Base-by-base conservation (phyloP, 257 asterid species). In the Cynanchum wilfordii region DNA sequence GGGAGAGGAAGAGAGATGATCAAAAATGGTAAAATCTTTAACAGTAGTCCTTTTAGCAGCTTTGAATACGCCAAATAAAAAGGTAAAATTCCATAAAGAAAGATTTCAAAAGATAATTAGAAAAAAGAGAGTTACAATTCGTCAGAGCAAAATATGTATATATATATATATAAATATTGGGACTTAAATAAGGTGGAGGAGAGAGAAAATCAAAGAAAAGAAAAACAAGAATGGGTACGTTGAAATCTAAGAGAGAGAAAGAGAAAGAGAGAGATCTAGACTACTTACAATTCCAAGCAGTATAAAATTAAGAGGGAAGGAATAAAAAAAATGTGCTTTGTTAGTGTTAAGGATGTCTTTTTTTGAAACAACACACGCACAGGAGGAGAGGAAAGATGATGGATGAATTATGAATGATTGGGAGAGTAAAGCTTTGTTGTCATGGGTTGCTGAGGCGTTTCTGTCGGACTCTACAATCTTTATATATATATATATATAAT, bases 231-330 rank as follows among this genome's bases (percentile, higher is more conserved):
- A 52, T 55, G 30, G 30, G 73, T 13, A 24, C 24, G 73, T 64
- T 70, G 75, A 52, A 70, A 76, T 76, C 66, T 27, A 40, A 19
- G 77, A 5, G 63, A 20, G 42, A 29, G 55, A 68, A 40, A 19
- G 77, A 5, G 63, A 20, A 27, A 29, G 55, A 68, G 25, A 50
- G 47, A 50, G 62, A 16, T 27, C n/a, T 24, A 25, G 11, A 42
- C 1, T 42, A 42, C 47, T 42, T 42, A 8, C 47, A 7, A 42
- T 10, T 7, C 10, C 47, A 8, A 42, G 2, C 47, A 42, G 11
- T 50, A 38, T 2, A 54, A 54, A 7, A 54, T 54, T n/a, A 54
- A 6, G 6, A 16, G 27, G 25, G 59, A 42, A 42, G 47, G 74
- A 22, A 10, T 45, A 13, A 64, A 64, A 66, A 33, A 33, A 50